Evolutionary conservation across 352 stramenopile genomes (phyloP).

Genomic region (Lagenidium giganteum): DNA sequence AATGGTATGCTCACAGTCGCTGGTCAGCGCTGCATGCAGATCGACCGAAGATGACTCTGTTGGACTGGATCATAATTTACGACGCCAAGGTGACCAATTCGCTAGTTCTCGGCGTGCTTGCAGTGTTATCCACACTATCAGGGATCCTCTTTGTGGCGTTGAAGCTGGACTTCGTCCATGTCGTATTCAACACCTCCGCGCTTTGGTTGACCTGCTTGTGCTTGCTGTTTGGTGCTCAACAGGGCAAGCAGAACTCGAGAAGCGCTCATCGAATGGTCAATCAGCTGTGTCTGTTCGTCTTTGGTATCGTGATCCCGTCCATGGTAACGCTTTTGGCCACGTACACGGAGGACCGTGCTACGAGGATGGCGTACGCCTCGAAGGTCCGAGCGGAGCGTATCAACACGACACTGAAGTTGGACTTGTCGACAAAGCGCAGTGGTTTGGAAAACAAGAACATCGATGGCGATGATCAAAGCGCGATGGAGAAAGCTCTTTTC

Average conservation of each 20-base stretch:
- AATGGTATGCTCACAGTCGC: constrained; percentile 44
- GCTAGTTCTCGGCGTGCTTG: constrained; percentile 59
- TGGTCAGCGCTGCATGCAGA: constrained; percentile 20
- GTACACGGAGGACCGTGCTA: constrained; percentile 69
- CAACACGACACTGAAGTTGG: constrained; percentile 78
- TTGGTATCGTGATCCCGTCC: constrained; percentile 59
- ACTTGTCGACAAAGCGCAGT: constrained; percentile 67
- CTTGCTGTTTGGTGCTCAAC: constrained; percentile 30
- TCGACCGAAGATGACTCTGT: constrained; percentile 33
- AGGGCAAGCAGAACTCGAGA: constrained; percentile 47
- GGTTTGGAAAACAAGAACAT: constrained; percentile 64
- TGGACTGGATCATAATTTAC: constrained; percentile 62
- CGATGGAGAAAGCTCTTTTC: constrained; percentile 40
- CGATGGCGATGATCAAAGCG: constrained; percentile 48
- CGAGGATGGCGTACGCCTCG: constrained; percentile 62
- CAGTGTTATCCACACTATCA: constrained; percentile 44
- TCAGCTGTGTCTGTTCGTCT: constrained; percentile 50
- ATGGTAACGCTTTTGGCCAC: constrained; percentile 63
- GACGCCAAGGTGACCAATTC: constrained; percentile 58
- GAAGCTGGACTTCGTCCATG: constrained; percentile 77
- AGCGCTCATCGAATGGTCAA: constrained; percentile 36
- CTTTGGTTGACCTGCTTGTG: constrained; percentile 60
- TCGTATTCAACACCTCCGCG: constrained; percentile 42
- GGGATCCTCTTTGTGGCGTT: constrained; percentile 68
- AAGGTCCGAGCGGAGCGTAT: constrained; percentile 73